A percentile compares a stretch with the other conserved stretches of the same genome.
Conservation (phyloP, 2,329 filamentous ascomycete genomes). For the Rutstroemia sydowiana region DNA sequence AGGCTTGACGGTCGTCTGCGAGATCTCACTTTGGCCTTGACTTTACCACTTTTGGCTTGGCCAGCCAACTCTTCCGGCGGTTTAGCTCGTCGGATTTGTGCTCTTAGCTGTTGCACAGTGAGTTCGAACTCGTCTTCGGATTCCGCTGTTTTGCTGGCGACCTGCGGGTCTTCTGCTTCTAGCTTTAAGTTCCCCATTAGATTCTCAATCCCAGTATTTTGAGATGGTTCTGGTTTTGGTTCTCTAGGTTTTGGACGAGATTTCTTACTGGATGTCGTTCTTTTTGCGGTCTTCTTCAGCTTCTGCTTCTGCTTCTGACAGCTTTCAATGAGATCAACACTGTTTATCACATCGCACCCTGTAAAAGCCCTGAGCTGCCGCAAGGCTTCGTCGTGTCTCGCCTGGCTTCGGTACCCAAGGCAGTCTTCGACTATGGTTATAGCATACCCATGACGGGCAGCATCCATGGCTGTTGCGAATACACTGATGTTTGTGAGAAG, state of each 20-base stretch:
- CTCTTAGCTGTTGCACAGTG: conserved; percentile 13
- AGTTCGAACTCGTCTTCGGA: conserved; percentile 12
- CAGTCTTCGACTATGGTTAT: conserved; percentile 86
- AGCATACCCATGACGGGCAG: conserved; percentile 77
- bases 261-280: conserved; percentile 14
- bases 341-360: conserved; percentile 28
- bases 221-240: conserved; percentile 8
- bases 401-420: conserved; percentile 67
- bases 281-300: conserved; percentile 14
- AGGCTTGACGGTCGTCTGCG: conserved; percentile 23
- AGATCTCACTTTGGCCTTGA: conserved; percentile 26
- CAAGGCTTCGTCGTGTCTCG: conserved; percentile 48
- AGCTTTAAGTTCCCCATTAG: conserved; percentile 26
- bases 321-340: conserved; percentile 22
- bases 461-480: conserved; percentile 86
- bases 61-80: conserved; percentile 10
- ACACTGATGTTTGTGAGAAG: conserved; percentile 81
- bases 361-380: conserved; percentile 25
- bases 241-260: conserved; percentile 13
- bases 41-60: conserved; percentile 22
- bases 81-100: conserved; percentile 8
- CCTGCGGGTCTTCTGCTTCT: conserved; percentile 11
- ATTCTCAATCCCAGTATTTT: conserved; percentile 18
- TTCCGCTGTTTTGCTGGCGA: conserved; percentile 2
- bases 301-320: conserved; percentile 18